Percentiles rank a stretch among this genome's conserved stretches.
Evolutionary conservation across 257 asterid species (phyloP).

Genomic region (Striga asiatica): DNA sequence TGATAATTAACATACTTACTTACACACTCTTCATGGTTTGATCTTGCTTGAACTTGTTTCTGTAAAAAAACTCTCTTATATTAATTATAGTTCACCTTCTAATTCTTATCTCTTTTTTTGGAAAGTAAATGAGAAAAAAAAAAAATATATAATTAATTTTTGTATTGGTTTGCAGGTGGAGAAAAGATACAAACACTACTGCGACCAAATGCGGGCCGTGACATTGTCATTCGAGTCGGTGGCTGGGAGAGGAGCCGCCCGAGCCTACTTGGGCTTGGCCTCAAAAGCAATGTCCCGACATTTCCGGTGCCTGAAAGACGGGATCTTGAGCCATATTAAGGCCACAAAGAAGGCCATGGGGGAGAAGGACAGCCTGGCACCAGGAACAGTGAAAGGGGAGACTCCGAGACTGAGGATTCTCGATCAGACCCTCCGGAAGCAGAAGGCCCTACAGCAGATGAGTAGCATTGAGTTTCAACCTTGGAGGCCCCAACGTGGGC

Average conservation of each 20-base stretch:
- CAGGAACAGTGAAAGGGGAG: conserved; percentile 57
- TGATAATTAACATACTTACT: too few species aligned
- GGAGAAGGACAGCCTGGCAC: conserved; percentile 42
- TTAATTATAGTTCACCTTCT: too few species aligned
- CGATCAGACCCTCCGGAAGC: conserved; percentile 76
- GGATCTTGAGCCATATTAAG: conserved; percentile 47
- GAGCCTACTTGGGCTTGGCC: conserved; percentile 54
- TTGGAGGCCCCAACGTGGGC: conserved; percentile 85
- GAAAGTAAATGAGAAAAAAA: too few species aligned
- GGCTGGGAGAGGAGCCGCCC: conserved; percentile 71
- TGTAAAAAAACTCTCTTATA: too few species aligned
- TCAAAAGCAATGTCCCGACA: conserved; percentile 84
- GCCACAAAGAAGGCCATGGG: conserved; percentile 54
- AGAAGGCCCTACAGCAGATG: conserved; percentile 67
- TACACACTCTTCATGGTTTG: too few species aligned
- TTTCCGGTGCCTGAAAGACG: conserved; percentile 65
- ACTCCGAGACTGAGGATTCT: conserved; percentile 65
- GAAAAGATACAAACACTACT: conserved; percentile 78
- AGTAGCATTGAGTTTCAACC: conserved; percentile 73
- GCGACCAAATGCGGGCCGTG: conserved; percentile 72
- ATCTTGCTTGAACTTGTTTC: too few species aligned
- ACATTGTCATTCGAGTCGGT: conserved; percentile 61
- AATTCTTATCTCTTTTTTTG: too few species aligned
- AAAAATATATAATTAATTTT: too few species aligned
- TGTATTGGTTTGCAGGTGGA: conserved; percentile 47